Evolutionary conservation across 768 basidiomycete species (phyloP), one percentile per base, ranked within the genome.

Genomic region (Collybiopsis confluens): DNA sequence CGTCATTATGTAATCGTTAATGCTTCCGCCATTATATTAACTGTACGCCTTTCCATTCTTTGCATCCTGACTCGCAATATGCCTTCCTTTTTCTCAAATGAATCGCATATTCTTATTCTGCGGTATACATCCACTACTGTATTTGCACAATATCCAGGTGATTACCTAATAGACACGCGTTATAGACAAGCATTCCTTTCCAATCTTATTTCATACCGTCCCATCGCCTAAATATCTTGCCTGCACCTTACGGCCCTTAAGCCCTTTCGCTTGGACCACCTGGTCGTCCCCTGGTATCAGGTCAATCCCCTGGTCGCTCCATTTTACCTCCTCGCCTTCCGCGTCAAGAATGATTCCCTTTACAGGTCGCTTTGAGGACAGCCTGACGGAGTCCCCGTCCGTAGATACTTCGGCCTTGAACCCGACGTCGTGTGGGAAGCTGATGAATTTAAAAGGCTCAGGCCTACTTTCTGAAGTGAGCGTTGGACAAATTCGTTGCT

Each of bases 291-390:
- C 86, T 8, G 95, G 94, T 49, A 90, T 82, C 36, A 98, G 76
- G 70, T 98, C 95, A 61, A 97, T 82, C 3, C 85, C 92, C 65
- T 98, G 92, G 72, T 98, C 92, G 57, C 82, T 80, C 88, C 92
- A 95, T 62, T 76, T 76, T 21, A 82, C 83, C 49, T 85, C 83
- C 4, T 76, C 77, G n/a, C 85, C 88, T 26, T 84, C 82, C 24
- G 81, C 83, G 60, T 91, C 88, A 43, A 98, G 74, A 38, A 95
- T 79, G 50, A 97, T 74, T 7, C 94, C 90, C 67, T 98, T 98
- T 71, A 97, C 76, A 1, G 95, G 95, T 59, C 78, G 79, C 59
- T 73, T 64, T 35, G 79, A 67, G 27, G 81, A 77, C 20, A 90
- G 71, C 49, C 65, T 69, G 45, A 90, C 73, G 36, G 75, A 76